Evolutionary conservation across 805 yeast genomes (phyloP).

Genomic region (Schwanniomyces pseudopolymorphus): DNA sequence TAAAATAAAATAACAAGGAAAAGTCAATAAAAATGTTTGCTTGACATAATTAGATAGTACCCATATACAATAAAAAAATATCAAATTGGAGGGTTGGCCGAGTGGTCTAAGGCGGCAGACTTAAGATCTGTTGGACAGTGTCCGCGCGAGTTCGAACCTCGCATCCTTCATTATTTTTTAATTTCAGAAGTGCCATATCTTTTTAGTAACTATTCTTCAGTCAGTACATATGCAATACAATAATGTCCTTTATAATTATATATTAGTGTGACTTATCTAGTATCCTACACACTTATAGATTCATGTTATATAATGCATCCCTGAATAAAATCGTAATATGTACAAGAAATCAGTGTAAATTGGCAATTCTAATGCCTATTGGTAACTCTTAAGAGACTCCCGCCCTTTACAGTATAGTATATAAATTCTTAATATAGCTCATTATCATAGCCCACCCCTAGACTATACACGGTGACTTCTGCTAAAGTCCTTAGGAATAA

Average conservation of each 20-base stretch:
- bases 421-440: background rate
- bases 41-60: too few relatives aligned
- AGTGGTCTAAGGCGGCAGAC: slow-evolving; percentile 54
- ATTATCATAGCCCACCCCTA: background rate
- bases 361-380: background rate
- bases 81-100: slow-evolving; percentile 46
- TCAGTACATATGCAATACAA: too few relatives aligned
- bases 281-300: background rate
- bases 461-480: slow-evolving; percentile 21
- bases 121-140: slow-evolving; percentile 48
- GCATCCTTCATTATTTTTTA: slow-evolving; percentile 47
- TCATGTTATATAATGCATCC: background rate
- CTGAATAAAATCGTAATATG: background rate
- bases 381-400: background rate
- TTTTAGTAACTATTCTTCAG: too few relatives aligned
- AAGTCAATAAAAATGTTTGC: too few relatives aligned
- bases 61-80: background rate
- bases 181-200: too few relatives aligned
- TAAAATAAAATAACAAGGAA: too few relatives aligned
- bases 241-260: too few relatives aligned
- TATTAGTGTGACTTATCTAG: background rate
- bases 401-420: background rate
- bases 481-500: slow-evolving; percentile 34
- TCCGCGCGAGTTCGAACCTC: slow-evolving; percentile 57
- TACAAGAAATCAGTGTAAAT: background rate